Evolutionary conservation across 495 filamentous ascomycete genomes (phyloP).

Genomic region (Daldinia decipiens): DNA sequence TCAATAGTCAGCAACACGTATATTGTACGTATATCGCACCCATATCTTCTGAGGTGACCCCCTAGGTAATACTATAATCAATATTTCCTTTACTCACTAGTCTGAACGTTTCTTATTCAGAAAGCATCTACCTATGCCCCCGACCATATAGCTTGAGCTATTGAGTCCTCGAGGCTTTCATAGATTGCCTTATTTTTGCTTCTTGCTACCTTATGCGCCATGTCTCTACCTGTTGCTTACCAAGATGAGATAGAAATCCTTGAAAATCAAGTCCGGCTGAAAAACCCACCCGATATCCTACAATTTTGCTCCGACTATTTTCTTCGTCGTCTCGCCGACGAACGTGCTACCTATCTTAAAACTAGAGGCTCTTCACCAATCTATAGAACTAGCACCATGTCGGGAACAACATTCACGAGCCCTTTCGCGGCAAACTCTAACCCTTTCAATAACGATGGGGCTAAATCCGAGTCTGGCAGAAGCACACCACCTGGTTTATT

Average conservation of each 20-base stretch:
- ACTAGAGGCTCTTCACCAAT: constrained; percentile 32
- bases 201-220: constrained; percentile 27
- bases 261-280: constrained; percentile 63
- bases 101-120: background rate
- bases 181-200: constrained; percentile 10
- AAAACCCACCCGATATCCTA: constrained; percentile 66
- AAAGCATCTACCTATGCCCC: background rate
- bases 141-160: constrained; percentile 2
- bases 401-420: constrained; percentile 64
- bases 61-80: constrained; percentile 35
- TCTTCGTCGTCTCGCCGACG: constrained; percentile 66
- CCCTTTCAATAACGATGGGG: constrained; percentile 57
- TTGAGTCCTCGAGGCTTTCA: constrained; percentile 8
- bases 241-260: constrained; percentile 68
- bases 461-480: constrained; percentile 49
- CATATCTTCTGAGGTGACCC: constrained; percentile 25
- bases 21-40: constrained; percentile 19
- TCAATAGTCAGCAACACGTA: constrained; percentile 25
- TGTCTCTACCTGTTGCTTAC: constrained; percentile 58
- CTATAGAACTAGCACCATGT: constrained; percentile 52
- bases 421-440: constrained; percentile 64
- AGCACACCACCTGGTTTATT: constrained; percentile 50
- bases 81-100: constrained; percentile 13
- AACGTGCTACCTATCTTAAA: constrained; percentile 64
- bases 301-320: constrained; percentile 77